Conservation (phyloP, 2,329 filamentous ascomycete species). For the Trichoderma guizhouense region DNA sequence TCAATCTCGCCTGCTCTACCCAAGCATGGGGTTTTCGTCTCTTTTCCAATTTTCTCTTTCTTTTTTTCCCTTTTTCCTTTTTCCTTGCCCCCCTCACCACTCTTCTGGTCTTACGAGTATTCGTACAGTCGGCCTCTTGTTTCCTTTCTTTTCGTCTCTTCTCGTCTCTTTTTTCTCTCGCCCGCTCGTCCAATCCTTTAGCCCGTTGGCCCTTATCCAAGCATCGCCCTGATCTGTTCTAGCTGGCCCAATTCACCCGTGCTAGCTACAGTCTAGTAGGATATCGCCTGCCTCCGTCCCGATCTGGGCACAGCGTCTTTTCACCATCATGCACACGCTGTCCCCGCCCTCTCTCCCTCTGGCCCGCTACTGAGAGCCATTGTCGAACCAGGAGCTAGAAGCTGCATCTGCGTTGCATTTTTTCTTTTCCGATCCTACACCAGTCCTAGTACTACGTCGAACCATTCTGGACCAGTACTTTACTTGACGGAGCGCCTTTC, state of each 20-base stretch:
- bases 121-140: not conserved
- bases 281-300: not conserved
- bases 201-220: conserved; percentile 6
- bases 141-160: not conserved
- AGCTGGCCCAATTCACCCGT: not conserved
- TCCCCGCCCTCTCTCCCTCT: conserved; percentile 5
- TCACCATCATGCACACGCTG: conserved; percentile 10
- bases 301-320: not conserved
- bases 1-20: conserved; percentile 11
- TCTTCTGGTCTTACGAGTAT: not conserved
- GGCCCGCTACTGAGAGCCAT: not conserved
- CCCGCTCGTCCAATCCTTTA: conserved; percentile 5
- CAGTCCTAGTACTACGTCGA: not conserved
- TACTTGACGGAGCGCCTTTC: conserved; percentile 9
- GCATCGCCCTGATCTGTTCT: not conserved
- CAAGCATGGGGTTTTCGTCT: not conserved
- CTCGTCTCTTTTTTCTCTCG: not conserved
- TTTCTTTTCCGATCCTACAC: conserved; percentile 11
- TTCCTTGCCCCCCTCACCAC: not conserved
- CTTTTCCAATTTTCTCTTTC: not conserved
- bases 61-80: not conserved
- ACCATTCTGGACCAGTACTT: not conserved
- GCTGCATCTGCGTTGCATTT: conserved; percentile 1
- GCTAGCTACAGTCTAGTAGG: not conserved
- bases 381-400: not conserved